Percentiles rank a stretch among this genome's conserved stretches.
phyloP scores from a whole-genome alignment of 176 grass and related monocot species.

The Areca catechu region DNA sequence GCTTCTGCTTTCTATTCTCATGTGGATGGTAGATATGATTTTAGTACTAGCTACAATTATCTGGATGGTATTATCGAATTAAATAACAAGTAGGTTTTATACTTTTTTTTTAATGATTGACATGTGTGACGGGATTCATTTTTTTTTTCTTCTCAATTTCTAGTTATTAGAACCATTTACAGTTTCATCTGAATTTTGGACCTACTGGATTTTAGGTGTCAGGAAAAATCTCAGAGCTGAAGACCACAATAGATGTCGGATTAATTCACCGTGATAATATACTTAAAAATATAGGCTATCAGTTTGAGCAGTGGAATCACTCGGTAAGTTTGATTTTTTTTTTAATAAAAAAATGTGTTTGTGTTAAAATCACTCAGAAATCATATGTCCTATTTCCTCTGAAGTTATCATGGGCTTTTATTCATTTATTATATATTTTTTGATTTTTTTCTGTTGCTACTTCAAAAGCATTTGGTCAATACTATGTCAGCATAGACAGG shows the following conservation, averaged over 20 bases:
- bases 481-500: no score
- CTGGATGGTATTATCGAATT: no score
- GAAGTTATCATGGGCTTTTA: no score
- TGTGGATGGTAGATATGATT: no score
- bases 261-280: slow-evolving; percentile 67
- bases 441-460: slow-evolving; percentile 1
- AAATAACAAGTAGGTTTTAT: no score
- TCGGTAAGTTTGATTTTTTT: slow-evolving; percentile 42
- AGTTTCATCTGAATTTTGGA: slow-evolving; percentile 7
- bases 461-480: no score
- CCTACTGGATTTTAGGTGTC: slow-evolving; percentile 44
- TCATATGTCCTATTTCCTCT: no score
- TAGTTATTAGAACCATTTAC: neutral
- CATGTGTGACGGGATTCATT: neutral
- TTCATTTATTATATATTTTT: neutral
- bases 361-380: no score
- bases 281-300: slow-evolving; percentile 66
- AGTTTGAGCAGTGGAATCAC: slow-evolving; percentile 88
- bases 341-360: neutral
- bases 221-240: slow-evolving; percentile 67
- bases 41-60: no score
- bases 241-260: slow-evolving; percentile 77
- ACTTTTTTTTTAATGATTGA: no score
- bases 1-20: no score
- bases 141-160: slow-evolving; percentile 8